phyloP scores from a whole-genome alignment of 2,329 filamentous ascomycete genomes.

The Chalaropsis ovoidea region DNA sequence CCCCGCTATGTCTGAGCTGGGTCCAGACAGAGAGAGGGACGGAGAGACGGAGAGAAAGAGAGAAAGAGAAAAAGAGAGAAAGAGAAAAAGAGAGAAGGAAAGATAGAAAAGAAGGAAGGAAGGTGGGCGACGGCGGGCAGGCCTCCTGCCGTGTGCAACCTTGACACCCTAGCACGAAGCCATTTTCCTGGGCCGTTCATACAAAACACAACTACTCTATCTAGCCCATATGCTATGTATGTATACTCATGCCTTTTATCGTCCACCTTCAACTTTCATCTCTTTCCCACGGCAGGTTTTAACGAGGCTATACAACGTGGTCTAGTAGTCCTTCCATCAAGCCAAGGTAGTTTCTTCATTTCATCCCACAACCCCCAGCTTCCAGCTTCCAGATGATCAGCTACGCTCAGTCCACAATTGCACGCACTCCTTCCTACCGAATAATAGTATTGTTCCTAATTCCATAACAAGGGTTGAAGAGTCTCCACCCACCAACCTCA shows the following conservation, averaged over 20 bases:
- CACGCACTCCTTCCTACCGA: neutral
- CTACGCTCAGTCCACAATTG: neutral
- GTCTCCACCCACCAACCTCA: neutral
- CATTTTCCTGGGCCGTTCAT: neutral
- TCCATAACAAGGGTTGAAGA: neutral
- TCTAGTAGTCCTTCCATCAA: neutral
- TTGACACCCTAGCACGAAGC: constrained; percentile 4
- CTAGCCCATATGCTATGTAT: no score
- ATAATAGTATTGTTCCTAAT: constrained; percentile 1
- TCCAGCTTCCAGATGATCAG: no score
- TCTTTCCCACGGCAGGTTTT: neutral
- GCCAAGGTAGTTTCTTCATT: neutral
- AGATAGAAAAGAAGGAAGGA: neutral
- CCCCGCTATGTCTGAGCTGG: neutral
- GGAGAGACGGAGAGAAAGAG: neutral
- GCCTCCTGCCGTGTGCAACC: neutral
- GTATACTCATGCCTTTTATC: no score
- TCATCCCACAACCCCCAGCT: no score
- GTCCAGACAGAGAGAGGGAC: neutral
- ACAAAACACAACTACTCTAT: neutral
- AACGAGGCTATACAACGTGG: neutral
- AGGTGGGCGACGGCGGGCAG: neutral
- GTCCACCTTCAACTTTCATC: no score
- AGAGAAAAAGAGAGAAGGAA: neutral
- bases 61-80: neutral